Percentiles rank a stretch among this genome's conserved stretches.
phyloP scores from a whole-genome alignment of 257 asterid genomes.

The Osmanthus fragrans region DNA sequence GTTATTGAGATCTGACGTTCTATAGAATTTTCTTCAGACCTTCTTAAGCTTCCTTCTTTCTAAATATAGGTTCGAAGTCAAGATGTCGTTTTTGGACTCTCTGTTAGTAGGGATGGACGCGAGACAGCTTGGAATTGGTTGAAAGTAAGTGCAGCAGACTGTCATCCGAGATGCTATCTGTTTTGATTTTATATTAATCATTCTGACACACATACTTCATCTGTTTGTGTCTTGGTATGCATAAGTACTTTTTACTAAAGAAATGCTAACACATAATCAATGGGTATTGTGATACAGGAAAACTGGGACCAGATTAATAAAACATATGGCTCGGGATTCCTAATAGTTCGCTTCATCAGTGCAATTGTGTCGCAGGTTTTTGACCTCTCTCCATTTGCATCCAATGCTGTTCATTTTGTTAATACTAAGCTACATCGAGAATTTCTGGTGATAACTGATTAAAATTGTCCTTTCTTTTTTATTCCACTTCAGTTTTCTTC shows the following conservation, averaged over 20 bases:
- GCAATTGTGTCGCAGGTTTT: constrained; percentile 77
- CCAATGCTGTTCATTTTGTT: constrained; percentile 5
- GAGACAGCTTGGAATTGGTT: constrained; percentile 87
- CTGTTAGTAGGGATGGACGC: constrained; percentile 71
- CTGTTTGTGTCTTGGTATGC: background rate
- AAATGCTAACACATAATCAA: background rate
- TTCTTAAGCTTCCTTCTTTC: constrained; percentile 1
- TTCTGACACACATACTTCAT: background rate
- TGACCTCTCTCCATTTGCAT: constrained; percentile 22
- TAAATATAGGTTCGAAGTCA: constrained; percentile 82
- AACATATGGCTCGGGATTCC: constrained; percentile 86
- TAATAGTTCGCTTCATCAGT: constrained; percentile 69
- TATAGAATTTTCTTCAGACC: background rate
- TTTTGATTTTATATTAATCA: background rate
- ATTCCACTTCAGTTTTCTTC: constrained; percentile 58
- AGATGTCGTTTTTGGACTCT: constrained; percentile 79
- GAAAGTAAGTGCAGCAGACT: constrained; percentile 51
- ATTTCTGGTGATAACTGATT: background rate
- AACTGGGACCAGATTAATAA: constrained; percentile 75
- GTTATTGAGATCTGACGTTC: constrained; percentile 1
- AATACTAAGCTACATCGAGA: background rate
- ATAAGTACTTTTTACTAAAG: background rate
- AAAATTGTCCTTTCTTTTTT: background rate
- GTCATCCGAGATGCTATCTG: background rate
- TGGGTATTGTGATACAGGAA: constrained; percentile 43